These are phyloP conservation scores for Marasmius oreades DNA, from an alignment of 1,284 basidiomycete genomes.

Conservation along the genomic window DNA sequence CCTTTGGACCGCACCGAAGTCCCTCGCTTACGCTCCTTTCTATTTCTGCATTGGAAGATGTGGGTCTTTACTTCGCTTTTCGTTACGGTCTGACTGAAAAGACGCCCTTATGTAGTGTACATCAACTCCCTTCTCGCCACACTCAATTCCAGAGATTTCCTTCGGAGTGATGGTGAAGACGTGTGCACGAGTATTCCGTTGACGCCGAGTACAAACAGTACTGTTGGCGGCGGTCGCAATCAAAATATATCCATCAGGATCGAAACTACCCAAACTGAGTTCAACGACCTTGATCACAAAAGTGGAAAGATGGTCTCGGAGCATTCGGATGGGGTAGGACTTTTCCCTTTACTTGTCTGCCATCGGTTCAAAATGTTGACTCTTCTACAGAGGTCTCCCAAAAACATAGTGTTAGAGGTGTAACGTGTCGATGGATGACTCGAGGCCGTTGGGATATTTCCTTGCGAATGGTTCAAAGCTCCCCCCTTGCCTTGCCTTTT, in stretches of 20 bases:
- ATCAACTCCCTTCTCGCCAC: constrained; percentile 37
- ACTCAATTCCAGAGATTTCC: constrained; percentile 32
- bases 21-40: constrained; percentile 47
- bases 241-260: constrained; percentile 13
- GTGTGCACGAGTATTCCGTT: constrained; percentile 3
- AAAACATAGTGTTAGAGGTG: too few relatives aligned
- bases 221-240: neutral
- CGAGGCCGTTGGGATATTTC: too few relatives aligned
- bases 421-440: too few relatives aligned
- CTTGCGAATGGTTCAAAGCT: too few relatives aligned
- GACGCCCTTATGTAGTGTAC: constrained; percentile 26
- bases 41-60: constrained; percentile 48
- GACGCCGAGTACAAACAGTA: neutral
- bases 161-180: constrained; percentile 19
- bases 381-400: too few relatives aligned
- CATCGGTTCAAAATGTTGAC: too few relatives aligned
- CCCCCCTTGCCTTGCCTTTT: too few relatives aligned
- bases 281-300: neutral
- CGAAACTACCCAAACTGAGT: constrained; percentile 11
- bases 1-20: constrained; percentile 32
- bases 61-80: constrained; percentile 22
- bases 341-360: too few relatives aligned
- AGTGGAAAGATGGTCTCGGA: neutral
- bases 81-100: neutral
- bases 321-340: neutral